Evolutionary conservation across 148 eudicot genomes (phyloP).

Genomic region (Rhododendron simsii): DNA sequence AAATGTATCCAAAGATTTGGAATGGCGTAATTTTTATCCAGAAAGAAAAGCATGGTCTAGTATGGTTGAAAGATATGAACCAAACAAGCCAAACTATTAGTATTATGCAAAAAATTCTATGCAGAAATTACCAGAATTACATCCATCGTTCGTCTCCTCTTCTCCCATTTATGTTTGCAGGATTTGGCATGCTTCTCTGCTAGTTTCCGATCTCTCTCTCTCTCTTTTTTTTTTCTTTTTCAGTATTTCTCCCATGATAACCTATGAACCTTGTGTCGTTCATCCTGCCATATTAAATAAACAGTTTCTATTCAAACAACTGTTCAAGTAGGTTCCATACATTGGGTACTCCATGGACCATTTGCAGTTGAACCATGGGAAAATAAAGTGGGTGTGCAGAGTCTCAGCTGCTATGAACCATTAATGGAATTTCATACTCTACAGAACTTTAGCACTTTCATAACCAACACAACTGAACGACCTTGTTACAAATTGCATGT

Average conservation of each 20-base stretch:
- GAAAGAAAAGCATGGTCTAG: too few relatives aligned
- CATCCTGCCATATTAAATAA: not conserved
- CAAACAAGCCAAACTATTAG: not conserved
- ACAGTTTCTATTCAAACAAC: not conserved
- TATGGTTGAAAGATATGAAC: not conserved
- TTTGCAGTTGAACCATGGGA: too few relatives aligned
- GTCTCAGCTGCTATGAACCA: too few relatives aligned
- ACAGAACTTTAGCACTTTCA: not conserved
- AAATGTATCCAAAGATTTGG: not conserved
- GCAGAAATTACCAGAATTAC: not conserved
- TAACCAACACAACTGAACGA: too few relatives aligned
- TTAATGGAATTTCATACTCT: not conserved
- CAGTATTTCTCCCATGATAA: too few relatives aligned
- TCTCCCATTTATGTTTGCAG: not conserved
- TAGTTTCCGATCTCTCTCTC: not conserved
- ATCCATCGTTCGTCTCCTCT: not conserved
- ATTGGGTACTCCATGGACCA: not conserved
- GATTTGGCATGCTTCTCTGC: not conserved
- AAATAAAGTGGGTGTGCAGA: too few relatives aligned
- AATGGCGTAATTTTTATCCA: too few relatives aligned
- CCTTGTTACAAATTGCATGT: not conserved
- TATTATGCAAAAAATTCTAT: not conserved
- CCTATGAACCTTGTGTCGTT: too few relatives aligned
- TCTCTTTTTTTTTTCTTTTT: too few relatives aligned
- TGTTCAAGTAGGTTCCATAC: not conserved